Percentiles rank a stretch among this genome's conserved stretches.
These are phyloP conservation scores for Syzygium grande DNA, from an alignment of 345 rosid genomes.

Conservation along the genomic window DNA sequence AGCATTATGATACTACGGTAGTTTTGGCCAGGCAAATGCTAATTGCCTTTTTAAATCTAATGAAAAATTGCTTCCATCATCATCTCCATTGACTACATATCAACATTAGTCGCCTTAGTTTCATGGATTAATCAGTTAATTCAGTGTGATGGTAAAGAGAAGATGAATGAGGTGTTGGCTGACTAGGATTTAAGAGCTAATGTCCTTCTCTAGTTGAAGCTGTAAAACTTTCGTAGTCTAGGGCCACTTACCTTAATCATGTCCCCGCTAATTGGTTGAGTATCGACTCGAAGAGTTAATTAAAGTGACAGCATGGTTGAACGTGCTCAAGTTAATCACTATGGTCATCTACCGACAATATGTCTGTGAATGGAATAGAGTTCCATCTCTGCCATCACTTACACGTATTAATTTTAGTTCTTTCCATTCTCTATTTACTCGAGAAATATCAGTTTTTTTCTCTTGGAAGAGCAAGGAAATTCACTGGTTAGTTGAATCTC, in stretches of 20 bases:
- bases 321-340: background rate
- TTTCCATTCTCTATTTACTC: background rate
- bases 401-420: background rate
- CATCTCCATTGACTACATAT: background rate
- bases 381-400: background rate
- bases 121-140: background rate
- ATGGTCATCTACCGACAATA: background rate
- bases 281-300: background rate
- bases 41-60: background rate
- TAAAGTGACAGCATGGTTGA: background rate
- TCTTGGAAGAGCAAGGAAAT: background rate
- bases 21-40: background rate
- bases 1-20: background rate
- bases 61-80: background rate
- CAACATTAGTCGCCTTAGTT: background rate
- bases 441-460: background rate
- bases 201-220: background rate
- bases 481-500: background rate
- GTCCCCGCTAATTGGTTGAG: background rate
- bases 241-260: background rate
- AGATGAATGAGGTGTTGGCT: background rate
- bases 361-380: background rate
- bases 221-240: background rate
- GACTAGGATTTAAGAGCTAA: background rate
- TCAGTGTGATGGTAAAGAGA: background rate